Evolutionary conservation across 164 flowering plant species (phyloP).

Genomic region (Litsea cubeba): DNA sequence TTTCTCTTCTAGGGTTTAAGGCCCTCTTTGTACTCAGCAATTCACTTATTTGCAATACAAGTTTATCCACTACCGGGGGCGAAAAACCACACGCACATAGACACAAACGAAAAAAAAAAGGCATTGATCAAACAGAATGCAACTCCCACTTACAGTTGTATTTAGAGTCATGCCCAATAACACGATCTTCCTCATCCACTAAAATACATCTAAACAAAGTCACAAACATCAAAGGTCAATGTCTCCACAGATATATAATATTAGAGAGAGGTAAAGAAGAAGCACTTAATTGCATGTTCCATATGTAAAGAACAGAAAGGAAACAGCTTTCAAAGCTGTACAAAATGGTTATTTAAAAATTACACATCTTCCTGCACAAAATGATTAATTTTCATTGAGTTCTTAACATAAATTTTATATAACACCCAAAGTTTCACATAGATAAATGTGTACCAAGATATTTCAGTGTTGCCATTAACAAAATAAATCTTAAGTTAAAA

Average conservation of each 20-base stretch:
- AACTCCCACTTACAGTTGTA: slow-evolving; percentile 80
- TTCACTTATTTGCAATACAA: too few relatives aligned
- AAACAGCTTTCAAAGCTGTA: neutral
- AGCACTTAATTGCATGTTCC: neutral
- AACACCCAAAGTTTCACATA: neutral
- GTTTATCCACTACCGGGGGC: too few relatives aligned
- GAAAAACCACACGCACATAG: too few relatives aligned
- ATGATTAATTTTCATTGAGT: neutral
- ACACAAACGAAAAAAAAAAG: too few relatives aligned
- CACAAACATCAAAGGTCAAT: neutral
- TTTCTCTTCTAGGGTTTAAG: too few relatives aligned
- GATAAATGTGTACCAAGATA: neutral
- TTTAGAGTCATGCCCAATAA: slow-evolving; percentile 87
- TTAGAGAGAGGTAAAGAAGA: neutral
- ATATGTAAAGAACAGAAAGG: neutral
- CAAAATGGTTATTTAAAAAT: neutral
- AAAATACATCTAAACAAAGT: slow-evolving; percentile 71
- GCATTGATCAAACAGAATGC: too few relatives aligned
- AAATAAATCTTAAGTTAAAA: too few relatives aligned
- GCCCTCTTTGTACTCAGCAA: too few relatives aligned
- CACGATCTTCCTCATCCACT: slow-evolving; percentile 87
- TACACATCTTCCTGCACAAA: neutral
- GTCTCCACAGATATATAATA: neutral
- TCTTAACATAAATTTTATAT: neutral
- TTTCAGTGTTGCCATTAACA: neutral